Base-by-base conservation (phyloP, 768 basidiomycete genomes). In the Xanthoconium purpureum region DNA sequence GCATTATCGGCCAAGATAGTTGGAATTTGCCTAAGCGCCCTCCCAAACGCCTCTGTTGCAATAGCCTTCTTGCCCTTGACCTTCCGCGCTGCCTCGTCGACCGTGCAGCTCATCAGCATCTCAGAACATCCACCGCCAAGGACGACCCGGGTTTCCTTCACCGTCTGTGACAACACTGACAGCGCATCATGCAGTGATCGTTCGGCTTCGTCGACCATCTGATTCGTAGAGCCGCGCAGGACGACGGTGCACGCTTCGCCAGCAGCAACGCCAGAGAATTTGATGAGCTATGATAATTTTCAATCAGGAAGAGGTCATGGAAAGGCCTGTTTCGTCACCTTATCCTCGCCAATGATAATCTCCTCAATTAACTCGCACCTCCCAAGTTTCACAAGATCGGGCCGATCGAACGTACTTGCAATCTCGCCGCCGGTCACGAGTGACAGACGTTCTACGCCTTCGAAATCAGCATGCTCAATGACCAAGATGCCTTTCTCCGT, bases 161-260 rank as follows among this genome's bases (percentile, higher is more conserved):
- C 94, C 0, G 96, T 98, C 68, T 99, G 97, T 15, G 95, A 96
- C 15, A 99, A 80, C 5, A 99, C 97, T 0, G 94, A 96, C 11
- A 99, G 87, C 5, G 97, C 97, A 63, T 99, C 97, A 68, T 98
- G 97, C 44, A 99, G 77, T 1, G 96, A 98, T 12, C 97, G 88
- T 67, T 98, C 97, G 2, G 97, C 97, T 72, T 99, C 97, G 65
- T 98, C 97, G 28, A 99, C 89, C 96, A 99, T 99, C 71, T 99
- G 97, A 59, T 88, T 89, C 20, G 97, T 98, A 38, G 95, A 97
- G 14, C 97, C 97, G 36, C 97, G 91, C 9, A 99, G 82, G 30
- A 99, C 96, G 50, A 98, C 94, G 0, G 97, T 99, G 71, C 97
- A 98, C 20, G 97, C 97, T 73, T 96, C 87, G 13, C 96, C 96